Percentiles rank a stretch among this genome's conserved stretches.
Evolutionary conservation across 1,139 yeast genomes (phyloP).

Genomic region (Meyerozyma sp.): DNA sequence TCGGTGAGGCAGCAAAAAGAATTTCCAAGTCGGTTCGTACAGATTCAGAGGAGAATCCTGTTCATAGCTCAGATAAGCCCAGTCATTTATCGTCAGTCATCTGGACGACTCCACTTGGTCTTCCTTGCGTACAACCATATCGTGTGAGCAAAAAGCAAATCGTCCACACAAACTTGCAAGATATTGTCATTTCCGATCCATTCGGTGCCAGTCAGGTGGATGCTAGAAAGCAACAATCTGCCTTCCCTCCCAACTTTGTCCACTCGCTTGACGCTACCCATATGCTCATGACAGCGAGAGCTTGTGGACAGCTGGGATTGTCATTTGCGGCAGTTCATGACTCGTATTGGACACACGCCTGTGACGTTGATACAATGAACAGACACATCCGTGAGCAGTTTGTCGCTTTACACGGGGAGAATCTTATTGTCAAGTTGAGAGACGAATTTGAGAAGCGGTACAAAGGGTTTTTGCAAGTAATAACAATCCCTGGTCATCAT

Average conservation of each 20-base stretch:
- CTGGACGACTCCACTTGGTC: slow-evolving; percentile 95
- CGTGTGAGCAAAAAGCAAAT: slow-evolving; percentile 61
- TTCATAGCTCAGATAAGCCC: slow-evolving; percentile 33
- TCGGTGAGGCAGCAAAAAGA: slow-evolving; percentile 77
- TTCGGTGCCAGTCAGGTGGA: slow-evolving; percentile 78
- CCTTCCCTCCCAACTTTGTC: slow-evolving; percentile 93
- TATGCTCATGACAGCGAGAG: slow-evolving; percentile 84
- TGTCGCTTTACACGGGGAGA: slow-evolving; percentile 68
- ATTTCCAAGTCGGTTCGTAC: slow-evolving; percentile 75
- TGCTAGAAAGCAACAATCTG: slow-evolving; percentile 83
- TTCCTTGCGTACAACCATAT: slow-evolving; percentile 95
- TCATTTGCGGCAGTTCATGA: slow-evolving; percentile 97
- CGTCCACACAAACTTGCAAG: slow-evolving; percentile 75
- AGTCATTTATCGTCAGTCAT: slow-evolving; percentile 82
- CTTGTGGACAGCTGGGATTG: slow-evolving; percentile 62
- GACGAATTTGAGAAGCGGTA: slow-evolving; percentile 82
- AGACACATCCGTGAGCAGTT: slow-evolving; percentile 71
- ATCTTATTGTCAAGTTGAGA: slow-evolving; percentile 64
- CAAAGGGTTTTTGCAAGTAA: slow-evolving; percentile 59
- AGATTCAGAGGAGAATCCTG: slow-evolving; percentile 38
- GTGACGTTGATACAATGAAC: slow-evolving; percentile 74
- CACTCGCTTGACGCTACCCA: slow-evolving; percentile 97
- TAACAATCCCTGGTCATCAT: slow-evolving; percentile 48
- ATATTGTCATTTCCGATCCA: slow-evolving; percentile 79
- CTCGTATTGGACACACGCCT: slow-evolving; percentile 97